Evolutionary conservation across 345 rosid species (phyloP).

Genomic region (Crucihimalaya himalaica): DNA sequence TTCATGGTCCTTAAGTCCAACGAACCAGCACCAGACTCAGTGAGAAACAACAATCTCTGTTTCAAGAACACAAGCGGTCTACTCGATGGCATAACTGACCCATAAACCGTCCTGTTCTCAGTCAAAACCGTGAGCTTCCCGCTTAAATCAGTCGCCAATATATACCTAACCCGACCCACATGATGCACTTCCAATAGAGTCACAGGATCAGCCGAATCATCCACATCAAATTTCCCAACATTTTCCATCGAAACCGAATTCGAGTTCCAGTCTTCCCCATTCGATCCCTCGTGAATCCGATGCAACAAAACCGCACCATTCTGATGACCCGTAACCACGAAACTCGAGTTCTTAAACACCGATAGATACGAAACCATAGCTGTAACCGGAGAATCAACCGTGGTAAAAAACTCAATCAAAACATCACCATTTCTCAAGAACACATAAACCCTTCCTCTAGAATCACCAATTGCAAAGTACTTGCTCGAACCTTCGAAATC

Average conservation of each 20-base stretch:
- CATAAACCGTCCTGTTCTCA: constrained; percentile 67
- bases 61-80: constrained; percentile 85
- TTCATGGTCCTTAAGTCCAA: constrained; percentile 87
- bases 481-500: constrained; percentile 82
- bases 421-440: constrained; percentile 80
- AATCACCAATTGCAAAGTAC: constrained; percentile 88
- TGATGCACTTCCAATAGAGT: constrained; percentile 78
- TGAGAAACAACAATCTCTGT: constrained; percentile 89
- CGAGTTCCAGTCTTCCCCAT: constrained; percentile 68
- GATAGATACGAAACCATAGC: constrained; percentile 81
- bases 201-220: constrained; percentile 47
- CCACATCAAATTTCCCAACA: constrained; percentile 49
- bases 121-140: constrained; percentile 71
- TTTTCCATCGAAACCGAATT: constrained; percentile 57
- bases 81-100: constrained; percentile 63
- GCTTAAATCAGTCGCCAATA: constrained; percentile 60
- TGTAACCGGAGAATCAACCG: constrained; percentile 58
- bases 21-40: constrained; percentile 88
- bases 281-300: constrained; percentile 59
- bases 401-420: constrained; percentile 60
- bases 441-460: constrained; percentile 71
- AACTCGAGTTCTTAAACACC: constrained; percentile 68
- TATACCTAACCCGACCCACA: constrained; percentile 74
- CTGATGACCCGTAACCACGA: constrained; percentile 75
- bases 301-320: constrained; percentile 69